Base-by-base conservation (phyloP, 2,329 filamentous ascomycete species). In the Massarina eburnea region DNA sequence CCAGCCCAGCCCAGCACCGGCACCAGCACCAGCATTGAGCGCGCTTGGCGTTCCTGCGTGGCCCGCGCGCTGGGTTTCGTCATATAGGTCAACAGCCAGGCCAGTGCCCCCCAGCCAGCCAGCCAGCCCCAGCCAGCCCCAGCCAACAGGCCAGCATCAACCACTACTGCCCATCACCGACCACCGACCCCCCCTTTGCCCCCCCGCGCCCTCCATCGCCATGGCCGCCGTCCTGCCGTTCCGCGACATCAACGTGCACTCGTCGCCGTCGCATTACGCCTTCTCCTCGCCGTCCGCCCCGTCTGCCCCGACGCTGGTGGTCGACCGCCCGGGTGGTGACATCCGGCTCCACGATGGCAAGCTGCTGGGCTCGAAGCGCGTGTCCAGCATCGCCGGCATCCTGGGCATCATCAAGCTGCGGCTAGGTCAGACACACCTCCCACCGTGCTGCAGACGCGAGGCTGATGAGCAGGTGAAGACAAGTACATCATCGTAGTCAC, bases 401-500 rank as follows among this genome's bases (percentile, higher is more conserved):
- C 75, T 99, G 63, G 94, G 94, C 56, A 88, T 96, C 58, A 89
- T 99, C 73, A 91, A 91, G 76, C 76, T 99, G 68, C 87, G 94
- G 64, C 82, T 99, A 66, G 91, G 91, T 96, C 80, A 45, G 43
- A 45, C 41, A 22, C 32, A n/a, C n/a, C n/a, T 19, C 42, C 27
- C 27, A 41, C 37, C 32, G 43, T 30, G 46, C 60, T 32, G 37
- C 34, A 41, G 26, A 20, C 38, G 44, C 40, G 33, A 43, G 24
- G 46, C 58, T 64, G 52, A 62, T 51, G 46, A 41, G 26, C 48
- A 45, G 42, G 36, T 30, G 22, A 55, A 84, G 83, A 99, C 79
- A 97, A 96, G 73, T 99, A 99, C 80, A 86, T 95, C 65, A 88
- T 99, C 66, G 82, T 95, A 65, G 95, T 99, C 70, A 96, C 89